Evolutionary conservation across 75 land plant genomes (phyloP), one percentile per base, ranked within the genome.

Genomic region (Picea sitchensis): DNA sequence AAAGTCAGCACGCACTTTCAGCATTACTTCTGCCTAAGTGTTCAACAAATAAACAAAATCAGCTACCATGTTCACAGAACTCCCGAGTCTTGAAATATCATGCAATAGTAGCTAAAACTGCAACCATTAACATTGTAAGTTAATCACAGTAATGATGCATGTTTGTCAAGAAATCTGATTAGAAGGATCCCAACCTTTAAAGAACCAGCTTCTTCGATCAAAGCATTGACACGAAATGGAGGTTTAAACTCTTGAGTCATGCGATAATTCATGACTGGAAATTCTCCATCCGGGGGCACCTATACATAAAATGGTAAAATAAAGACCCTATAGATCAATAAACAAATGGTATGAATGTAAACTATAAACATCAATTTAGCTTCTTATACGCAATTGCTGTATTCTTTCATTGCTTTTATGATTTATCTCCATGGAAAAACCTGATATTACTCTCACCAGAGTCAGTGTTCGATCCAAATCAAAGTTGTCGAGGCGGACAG

Each of bases 231-330:
- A 69, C 86, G 90, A 65, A 96, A 96, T 34, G 99, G 99, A 77
- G 94, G 96, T 79, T 93, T 96, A 77, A 96, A 96, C 75, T 96
- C 98, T 79, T 93, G 99, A 63, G 95, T 96, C 86, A 95, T 92
- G 8, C 98, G 92, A 71, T 95, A 96, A 71, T 96, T 96, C 99
- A 96, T 96, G 65, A 95, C 93, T 65, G 99, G 82, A 80, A 96
- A 96, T 80, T 96, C 99, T 75, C 99, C 99, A 86, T 95, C 99
- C 18, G 98, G 89, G 11, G 99, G 99, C 44, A 96, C 87, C 99
- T 95, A 77, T 60, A 67, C 5, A 71, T 56, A 41, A 34, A 77
- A 47, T 30, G 59, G 17, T 78, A 41, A 26, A 82, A 80, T 41
- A 21, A 61, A 38, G 18, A 81, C 38, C 20, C 20, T 9, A 80